Percentiles rank a stretch among this genome's conserved stretches.
Evolutionary conservation across 2,329 filamentous ascomycete species (phyloP).

Genomic region (Diaporthe vexans): DNA sequence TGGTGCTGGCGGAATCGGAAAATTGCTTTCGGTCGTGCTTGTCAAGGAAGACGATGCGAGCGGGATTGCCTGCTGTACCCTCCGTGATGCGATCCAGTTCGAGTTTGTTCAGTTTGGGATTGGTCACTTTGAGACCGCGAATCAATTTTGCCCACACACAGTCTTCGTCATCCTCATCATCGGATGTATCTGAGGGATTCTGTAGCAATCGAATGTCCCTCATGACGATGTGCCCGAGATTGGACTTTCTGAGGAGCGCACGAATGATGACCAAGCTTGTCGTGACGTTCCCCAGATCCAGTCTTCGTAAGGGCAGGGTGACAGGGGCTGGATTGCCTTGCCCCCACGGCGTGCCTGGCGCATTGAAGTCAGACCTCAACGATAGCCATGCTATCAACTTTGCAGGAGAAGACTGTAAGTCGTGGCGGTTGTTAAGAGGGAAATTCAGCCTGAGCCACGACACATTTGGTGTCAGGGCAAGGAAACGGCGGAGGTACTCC

Average conservation of each 20-base stretch:
- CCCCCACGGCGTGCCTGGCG: not conserved
- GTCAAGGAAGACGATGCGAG: not conserved
- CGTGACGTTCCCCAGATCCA: conserved; percentile 27
- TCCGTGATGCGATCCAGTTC: not conserved
- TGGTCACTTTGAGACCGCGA: not conserved
- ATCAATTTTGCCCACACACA: conserved; percentile 35
- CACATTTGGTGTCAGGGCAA: conserved; percentile 58
- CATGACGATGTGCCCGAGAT: conserved; percentile 21
- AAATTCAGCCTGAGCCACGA: conserved; percentile 69
- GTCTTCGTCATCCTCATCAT: not conserved
- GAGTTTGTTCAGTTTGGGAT: conserved; percentile 21
- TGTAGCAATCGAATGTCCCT: not conserved
- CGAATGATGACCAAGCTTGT: not conserved
- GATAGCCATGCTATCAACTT: conserved; percentile 58
- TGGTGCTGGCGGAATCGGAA: not conserved
- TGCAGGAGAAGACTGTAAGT: conserved; percentile 26
- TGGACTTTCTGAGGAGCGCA: conserved; percentile 21
- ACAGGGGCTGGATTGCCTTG: conserved; percentile 34
- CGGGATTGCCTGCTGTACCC: not conserved
- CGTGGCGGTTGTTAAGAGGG: conserved; percentile 14
- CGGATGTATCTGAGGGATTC: not conserved
- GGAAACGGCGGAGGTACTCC: conserved; percentile 52
- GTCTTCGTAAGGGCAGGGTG: conserved; percentile 19
- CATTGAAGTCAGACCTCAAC: conserved; percentile 35
- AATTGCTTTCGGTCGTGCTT: not conserved